A percentile compares a stretch with the other conserved stretches of the same genome.
These are phyloP conservation scores for Gaeumannomyces tritici DNA, from an alignment of 2,329 filamentous ascomycete species.

Conservation along the genomic window DNA sequence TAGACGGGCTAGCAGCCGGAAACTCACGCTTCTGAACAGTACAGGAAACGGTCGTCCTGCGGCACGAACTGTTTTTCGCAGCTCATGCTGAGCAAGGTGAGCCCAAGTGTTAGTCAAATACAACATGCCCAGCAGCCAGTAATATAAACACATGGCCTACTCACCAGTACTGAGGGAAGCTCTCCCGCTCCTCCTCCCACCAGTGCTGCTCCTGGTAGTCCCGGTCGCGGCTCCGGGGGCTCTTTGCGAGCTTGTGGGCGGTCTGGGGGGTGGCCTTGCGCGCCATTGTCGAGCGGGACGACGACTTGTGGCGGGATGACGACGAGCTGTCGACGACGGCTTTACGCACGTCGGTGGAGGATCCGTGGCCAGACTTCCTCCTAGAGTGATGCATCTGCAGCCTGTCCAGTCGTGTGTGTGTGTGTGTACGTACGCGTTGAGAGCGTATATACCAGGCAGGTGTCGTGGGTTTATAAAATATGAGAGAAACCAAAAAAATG, in stretches of 20 bases:
- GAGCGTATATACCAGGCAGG: too few species aligned
- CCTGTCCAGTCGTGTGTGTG: too few species aligned
- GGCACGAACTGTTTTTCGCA: constrained; percentile 59
- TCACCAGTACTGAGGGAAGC: constrained; percentile 57
- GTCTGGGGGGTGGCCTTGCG: constrained; percentile 29
- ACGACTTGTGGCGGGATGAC: constrained; percentile 31
- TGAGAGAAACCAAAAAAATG: too few species aligned
- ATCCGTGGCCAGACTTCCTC: constrained; percentile 45
- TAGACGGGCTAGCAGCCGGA: too few species aligned
- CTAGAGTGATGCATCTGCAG: constrained; percentile 44
- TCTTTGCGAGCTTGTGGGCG: constrained; percentile 38
- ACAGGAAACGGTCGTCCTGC: constrained; percentile 45
- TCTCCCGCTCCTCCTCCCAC: constrained; percentile 50
- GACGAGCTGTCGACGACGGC: constrained; percentile 25
- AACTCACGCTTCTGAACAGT: constrained; percentile 55
- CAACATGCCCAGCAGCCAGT: background rate
- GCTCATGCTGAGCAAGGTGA: constrained; percentile 41
- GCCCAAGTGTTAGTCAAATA: constrained; percentile 5
- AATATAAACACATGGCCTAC: constrained; percentile 18
- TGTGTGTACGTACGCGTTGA: too few species aligned
- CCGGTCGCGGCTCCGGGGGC: constrained; percentile 39
- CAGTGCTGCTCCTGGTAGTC: constrained; percentile 34
- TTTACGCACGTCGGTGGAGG: constrained; percentile 44
- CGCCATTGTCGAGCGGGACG: constrained; percentile 19
- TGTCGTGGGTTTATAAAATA: too few species aligned